These are phyloP conservation scores for Colletotrichum costaricense DNA, from an alignment of 2,329 filamentous ascomycete species.

Conservation along the genomic window DNA sequence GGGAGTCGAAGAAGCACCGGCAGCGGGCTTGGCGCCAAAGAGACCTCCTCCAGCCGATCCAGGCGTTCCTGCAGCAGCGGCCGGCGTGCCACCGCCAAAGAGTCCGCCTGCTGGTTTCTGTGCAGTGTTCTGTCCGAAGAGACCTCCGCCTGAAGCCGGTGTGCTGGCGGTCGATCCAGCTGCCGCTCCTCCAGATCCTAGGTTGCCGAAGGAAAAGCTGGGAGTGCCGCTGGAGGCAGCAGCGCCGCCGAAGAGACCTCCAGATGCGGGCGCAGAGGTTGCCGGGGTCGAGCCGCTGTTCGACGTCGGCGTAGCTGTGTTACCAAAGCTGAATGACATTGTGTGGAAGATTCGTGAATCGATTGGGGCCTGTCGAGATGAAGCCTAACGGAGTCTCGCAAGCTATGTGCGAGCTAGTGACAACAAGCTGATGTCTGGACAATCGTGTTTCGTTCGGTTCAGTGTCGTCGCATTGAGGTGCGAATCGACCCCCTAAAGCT, in stretches of 20 bases:
- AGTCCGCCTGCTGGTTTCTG: conserved; percentile 40
- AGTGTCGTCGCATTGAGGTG: conserved; percentile 28
- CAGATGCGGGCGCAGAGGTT: conserved; percentile 52
- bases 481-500: conserved; percentile 5
- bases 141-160: conserved; percentile 41
- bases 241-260: conserved; percentile 52
- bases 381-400: conserved; percentile 2
- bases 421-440: conserved; percentile 1
- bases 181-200: conserved; percentile 36
- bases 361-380: conserved; percentile 17
- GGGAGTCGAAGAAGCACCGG: conserved; percentile 26
- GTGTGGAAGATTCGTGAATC: conserved; percentile 18
- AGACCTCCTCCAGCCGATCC: conserved; percentile 39
- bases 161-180: conserved; percentile 42
- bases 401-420: conserved; percentile 7
- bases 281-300: conserved; percentile 38
- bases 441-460: background rate
- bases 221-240: conserved; percentile 42
- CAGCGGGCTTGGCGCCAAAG: conserved; percentile 44
- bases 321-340: conserved; percentile 56
- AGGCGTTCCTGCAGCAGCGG: conserved; percentile 39
- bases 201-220: conserved; percentile 55
- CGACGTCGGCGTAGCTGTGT: conserved; percentile 40
- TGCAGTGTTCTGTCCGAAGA: conserved; percentile 46
- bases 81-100: conserved; percentile 38